Evolutionary conservation across 257 asterid genomes (phyloP), one percentile per base, ranked within the genome.

Genomic region (Jacaranda copaia): DNA sequence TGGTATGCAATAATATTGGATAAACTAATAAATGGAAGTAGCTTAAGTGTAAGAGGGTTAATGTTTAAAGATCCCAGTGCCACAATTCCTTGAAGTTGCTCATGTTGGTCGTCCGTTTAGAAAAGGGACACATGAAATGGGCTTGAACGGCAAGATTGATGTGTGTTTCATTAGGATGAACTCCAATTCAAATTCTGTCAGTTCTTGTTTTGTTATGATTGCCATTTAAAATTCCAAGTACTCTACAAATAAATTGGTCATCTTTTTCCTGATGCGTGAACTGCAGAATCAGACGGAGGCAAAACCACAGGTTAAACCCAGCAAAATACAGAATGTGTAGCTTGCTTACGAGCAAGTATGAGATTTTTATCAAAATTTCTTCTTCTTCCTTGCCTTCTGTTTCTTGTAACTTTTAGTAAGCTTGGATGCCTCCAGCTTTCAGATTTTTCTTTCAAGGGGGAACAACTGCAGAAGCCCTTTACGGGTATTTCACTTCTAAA

Each of bases 251-350:
- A 45, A 49, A 1, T 38, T 39, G 70, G 15, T 56, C n/a, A 56
- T 8, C 4, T 66, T 71, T 36, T 39, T n/a, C 43, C 20, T 58
- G 52, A 46, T 45, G 3, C 36, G 13, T 20, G n/a, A 32, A 49
- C 51, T 78, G 74, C 88, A 82, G 91, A 70, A 76, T 62, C 86
- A 74, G 70, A 66, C 56, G 0, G 88, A 81, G 42, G 79, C 74
- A 14, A 87, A 81, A 69, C 52, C 80, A 15, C 87, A 75, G 55
- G 79, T 49, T 62, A 81, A 86, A 82, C 79, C 85, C 40, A 68
- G 45, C 75, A 82, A 82, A 75, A 16, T 75, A 39, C 84, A 80
- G 87, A 84, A 80, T 48, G 90, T 80, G 49, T 87, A 73, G 82
- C 48, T 20, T 39, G 35, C 61, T 32, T 19, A 49, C 3, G 25